phyloP scores from a whole-genome alignment of 345 rosid genomes.

The Boechera retrofracta region DNA sequence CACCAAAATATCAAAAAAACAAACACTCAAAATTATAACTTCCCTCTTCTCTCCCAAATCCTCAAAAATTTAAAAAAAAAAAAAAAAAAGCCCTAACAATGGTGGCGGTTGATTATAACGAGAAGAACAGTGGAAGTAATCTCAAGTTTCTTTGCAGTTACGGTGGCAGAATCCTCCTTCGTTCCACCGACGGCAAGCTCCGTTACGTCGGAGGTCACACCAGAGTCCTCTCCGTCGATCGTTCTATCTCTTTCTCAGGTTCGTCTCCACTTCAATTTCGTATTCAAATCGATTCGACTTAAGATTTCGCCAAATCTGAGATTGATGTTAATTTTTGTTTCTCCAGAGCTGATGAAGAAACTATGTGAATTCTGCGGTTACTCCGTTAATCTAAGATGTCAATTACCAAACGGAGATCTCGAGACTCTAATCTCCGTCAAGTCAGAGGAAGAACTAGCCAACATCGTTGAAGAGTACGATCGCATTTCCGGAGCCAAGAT shows the following conservation, averaged over 20 bases:
- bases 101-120: slow-evolving; percentile 34
- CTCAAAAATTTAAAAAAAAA: not conserved
- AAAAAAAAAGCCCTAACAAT: slow-evolving; percentile 10
- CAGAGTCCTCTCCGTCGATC: slow-evolving; percentile 77
- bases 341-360: slow-evolving; percentile 56
- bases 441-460: slow-evolving; percentile 75
- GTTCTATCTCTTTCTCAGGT: slow-evolving; percentile 72
- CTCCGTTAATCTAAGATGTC: slow-evolving; percentile 63
- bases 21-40: not conserved
- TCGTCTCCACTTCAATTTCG: slow-evolving; percentile 1
- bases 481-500: slow-evolving; percentile 48
- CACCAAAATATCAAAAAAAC: slow-evolving; percentile 5
- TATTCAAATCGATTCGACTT: not conserved
- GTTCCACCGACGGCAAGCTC: slow-evolving; percentile 71
- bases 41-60: slow-evolving; percentile 28
- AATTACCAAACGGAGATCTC: slow-evolving; percentile 74
- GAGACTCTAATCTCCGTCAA: slow-evolving; percentile 80
- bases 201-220: slow-evolving; percentile 89
- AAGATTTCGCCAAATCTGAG: not conserved
- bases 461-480: slow-evolving; percentile 58
- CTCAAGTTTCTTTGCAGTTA: slow-evolving; percentile 90
- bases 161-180: slow-evolving; percentile 74
- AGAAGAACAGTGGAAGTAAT: slow-evolving; percentile 41
- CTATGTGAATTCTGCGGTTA: slow-evolving; percentile 49
- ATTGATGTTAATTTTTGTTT: slow-evolving; percentile 1